A percentile compares a stretch with the other conserved stretches of the same genome.
Conservation (phyloP, 768 basidiomycete species). For the Collybia mongolica region DNA sequence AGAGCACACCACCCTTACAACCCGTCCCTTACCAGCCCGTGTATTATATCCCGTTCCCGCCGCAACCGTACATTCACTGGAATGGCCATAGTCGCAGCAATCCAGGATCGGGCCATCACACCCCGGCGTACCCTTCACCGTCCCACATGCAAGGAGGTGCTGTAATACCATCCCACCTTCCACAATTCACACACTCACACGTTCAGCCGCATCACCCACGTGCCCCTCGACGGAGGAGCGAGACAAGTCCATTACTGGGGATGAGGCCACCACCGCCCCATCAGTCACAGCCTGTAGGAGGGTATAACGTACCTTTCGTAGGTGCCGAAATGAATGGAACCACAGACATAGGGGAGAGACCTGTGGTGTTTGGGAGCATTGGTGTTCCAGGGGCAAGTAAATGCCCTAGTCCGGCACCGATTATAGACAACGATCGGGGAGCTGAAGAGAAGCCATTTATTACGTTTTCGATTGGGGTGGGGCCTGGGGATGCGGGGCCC, state of each 20-base stretch:
- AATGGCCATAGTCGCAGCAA: slow-evolving; percentile 17
- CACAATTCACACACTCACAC: slow-evolving; percentile 6
- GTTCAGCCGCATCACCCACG: slow-evolving; percentile 11
- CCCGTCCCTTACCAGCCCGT: slow-evolving; percentile 11
- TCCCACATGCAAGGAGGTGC: slow-evolving; percentile 5
- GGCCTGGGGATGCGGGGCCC: slow-evolving; percentile 23
- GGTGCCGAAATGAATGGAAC: background rate
- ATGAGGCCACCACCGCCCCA: background rate
- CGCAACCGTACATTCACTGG: slow-evolving; percentile 35
- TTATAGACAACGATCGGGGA: slow-evolving; percentile 8
- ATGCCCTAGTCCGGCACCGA: slow-evolving; percentile 20
- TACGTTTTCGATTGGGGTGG: slow-evolving; percentile 45
- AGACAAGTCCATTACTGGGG: no score
- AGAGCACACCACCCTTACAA: background rate
- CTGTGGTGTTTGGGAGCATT: slow-evolving; percentile 56
- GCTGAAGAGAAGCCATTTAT: slow-evolving; percentile 28
- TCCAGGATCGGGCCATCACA: slow-evolving; percentile 23
- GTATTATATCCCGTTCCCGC: slow-evolving; percentile 21
- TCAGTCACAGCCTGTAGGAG: background rate
- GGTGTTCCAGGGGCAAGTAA: slow-evolving; percentile 23
- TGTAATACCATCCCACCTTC: slow-evolving; percentile 5
- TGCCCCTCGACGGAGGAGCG: slow-evolving; percentile 1
- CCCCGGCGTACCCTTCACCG: slow-evolving; percentile 19
- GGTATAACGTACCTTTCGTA: background rate
- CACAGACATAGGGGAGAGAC: slow-evolving; percentile 18